A percentile compares a stretch with the other conserved stretches of the same genome.
Conservation (phyloP, 2,329 filamentous ascomycete genomes). For the Paraconiothyrium sp. region DNA sequence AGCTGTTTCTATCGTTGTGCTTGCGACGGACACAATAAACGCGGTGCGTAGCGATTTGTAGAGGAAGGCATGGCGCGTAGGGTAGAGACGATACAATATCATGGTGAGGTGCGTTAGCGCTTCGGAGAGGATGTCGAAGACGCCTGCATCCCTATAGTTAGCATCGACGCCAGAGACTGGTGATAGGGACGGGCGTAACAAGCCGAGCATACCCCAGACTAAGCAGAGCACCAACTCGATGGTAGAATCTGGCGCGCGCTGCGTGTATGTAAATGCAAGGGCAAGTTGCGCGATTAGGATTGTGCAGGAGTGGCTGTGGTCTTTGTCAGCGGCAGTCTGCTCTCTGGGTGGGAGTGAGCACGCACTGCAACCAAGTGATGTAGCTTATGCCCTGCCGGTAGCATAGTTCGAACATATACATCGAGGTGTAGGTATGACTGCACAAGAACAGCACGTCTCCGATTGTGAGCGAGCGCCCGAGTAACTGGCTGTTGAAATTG, state of each 20-base stretch:
- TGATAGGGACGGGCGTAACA: background rate
- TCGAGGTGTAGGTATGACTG: constrained; percentile 12
- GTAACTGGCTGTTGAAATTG: background rate
- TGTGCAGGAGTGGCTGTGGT: background rate
- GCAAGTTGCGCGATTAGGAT: background rate
- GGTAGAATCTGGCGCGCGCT: background rate
- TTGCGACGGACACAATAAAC: background rate
- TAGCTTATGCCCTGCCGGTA: constrained; percentile 13
- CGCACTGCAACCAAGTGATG: constrained; percentile 6
- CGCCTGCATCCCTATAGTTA: constrained; percentile 1
- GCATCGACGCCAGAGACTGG: background rate
- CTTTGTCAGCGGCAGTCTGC: background rate
- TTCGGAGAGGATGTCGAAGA: constrained; percentile 16
- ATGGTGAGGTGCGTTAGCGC: constrained; percentile 12
- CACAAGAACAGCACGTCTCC: constrained; percentile 13
- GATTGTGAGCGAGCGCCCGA: background rate
- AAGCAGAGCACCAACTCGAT: constrained; percentile 11
- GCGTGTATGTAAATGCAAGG: background rate
- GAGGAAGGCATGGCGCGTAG: constrained; percentile 7
- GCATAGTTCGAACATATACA: constrained; percentile 15
- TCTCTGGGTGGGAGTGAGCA: background rate
- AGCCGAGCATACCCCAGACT: constrained; percentile 8
- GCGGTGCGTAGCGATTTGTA: constrained; percentile 1
- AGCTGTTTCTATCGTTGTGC: constrained; percentile 10
- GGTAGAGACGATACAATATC: constrained; percentile 13